Evolutionary conservation across 2,329 filamentous ascomycete genomes (phyloP).

Genomic region (Sclerotiophoma versabilis): DNA sequence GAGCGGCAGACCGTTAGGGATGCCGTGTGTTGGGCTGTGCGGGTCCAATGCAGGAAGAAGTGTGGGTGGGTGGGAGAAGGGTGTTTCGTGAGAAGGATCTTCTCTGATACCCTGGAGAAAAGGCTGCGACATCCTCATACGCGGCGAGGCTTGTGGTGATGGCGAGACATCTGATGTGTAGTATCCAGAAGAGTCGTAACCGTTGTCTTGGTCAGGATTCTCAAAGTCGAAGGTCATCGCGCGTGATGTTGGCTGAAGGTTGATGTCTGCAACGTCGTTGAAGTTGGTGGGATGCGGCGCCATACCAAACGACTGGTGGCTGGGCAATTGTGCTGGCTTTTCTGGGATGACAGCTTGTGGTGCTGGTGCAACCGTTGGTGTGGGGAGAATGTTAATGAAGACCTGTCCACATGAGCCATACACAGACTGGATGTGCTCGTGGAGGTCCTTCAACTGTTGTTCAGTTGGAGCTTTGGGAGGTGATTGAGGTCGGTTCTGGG

Average conservation of each 20-base stretch:
- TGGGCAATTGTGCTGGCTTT: conserved; percentile 48
- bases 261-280: conserved; percentile 59
- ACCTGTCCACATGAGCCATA: conserved; percentile 53
- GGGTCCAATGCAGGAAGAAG: conserved; percentile 36
- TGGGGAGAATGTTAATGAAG: conserved; percentile 59
- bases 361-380: conserved; percentile 58
- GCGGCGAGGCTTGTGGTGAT: conserved; percentile 48
- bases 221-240: conserved; percentile 51
- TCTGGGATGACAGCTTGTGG: conserved; percentile 58
- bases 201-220: conserved; percentile 52
- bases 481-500: conserved; percentile 44
- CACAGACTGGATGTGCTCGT: conserved; percentile 54
- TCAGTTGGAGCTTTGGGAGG: conserved; percentile 47
- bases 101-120: conserved; percentile 47
- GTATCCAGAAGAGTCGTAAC: conserved; percentile 59
- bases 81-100: conserved; percentile 35
- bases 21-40: conserved; percentile 22
- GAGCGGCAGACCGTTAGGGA: conserved; percentile 22
- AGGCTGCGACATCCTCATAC: conserved; percentile 41
- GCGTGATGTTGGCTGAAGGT: conserved; percentile 51
- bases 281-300: conserved; percentile 66
- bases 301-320: conserved; percentile 58
- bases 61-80: conserved; percentile 41
- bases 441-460: conserved; percentile 52
- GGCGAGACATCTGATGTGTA: conserved; percentile 61